Evolutionary conservation across 495 filamentous ascomycete genomes (phyloP).

Genomic region (Penicillium parvum): DNA sequence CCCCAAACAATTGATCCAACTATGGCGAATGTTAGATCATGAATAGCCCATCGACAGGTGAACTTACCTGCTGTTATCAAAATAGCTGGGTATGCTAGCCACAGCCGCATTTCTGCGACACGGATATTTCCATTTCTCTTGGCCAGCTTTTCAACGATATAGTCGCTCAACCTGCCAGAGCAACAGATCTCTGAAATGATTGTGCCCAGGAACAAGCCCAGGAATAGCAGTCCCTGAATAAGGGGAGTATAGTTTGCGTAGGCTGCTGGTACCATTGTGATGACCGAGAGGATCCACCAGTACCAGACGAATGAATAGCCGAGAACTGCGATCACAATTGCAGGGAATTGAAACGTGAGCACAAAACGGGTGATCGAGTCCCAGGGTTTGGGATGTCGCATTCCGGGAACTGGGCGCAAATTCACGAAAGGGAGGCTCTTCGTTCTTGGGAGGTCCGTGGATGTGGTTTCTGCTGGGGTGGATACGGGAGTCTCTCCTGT

Average conservation of each 20-base stretch:
- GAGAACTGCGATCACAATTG: constrained; percentile 42
- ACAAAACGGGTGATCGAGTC: constrained; percentile 45
- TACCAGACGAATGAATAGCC: constrained; percentile 58
- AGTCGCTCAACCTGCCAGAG: constrained; percentile 53
- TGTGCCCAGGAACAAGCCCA: constrained; percentile 55
- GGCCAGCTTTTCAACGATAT: constrained; percentile 43
- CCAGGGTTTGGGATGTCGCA: constrained; percentile 51
- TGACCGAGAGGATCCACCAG: constrained; percentile 60
- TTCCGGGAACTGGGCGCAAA: constrained; percentile 46
- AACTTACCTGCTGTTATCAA: constrained; percentile 42
- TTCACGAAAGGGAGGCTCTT: constrained; percentile 49
- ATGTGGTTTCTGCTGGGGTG: not conserved
- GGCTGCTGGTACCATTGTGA: constrained; percentile 57
- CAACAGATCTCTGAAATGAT: constrained; percentile 50
- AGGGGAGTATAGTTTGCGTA: constrained; percentile 48
- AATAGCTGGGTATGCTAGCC: constrained; percentile 56
- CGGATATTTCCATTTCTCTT: constrained; percentile 43
- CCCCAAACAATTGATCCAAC: constrained; percentile 52
- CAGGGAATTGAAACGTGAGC: constrained; percentile 45
- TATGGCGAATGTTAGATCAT: constrained; percentile 2
- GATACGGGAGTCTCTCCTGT: not conserved
- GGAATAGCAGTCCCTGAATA: constrained; percentile 55
- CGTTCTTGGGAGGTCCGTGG: constrained; percentile 36
- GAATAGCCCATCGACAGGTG: not conserved
- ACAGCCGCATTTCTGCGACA: constrained; percentile 56